Conservation (phyloP, 805 yeast genomes). For the Metschnikowia arizonensis region DNA sequence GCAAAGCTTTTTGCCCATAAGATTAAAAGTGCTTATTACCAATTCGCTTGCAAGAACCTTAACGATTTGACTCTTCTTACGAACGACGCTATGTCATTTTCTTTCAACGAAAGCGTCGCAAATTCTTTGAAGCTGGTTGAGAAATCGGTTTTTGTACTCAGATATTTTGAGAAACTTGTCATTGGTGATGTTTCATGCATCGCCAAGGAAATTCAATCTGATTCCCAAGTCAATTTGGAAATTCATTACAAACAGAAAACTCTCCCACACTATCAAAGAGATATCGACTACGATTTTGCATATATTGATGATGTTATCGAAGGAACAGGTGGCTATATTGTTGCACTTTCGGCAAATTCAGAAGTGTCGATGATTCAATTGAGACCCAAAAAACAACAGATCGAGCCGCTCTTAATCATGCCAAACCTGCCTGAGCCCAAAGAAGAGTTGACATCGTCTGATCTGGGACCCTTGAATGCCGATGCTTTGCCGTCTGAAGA, state of each 20-base stretch:
- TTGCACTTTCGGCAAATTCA: slow-evolving; percentile 14
- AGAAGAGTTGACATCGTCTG: background rate
- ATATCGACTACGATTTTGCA: slow-evolving; percentile 9
- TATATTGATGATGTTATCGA: slow-evolving; percentile 25
- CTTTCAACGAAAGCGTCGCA: background rate
- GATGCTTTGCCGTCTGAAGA: slow-evolving; percentile 19
- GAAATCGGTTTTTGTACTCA: background rate
- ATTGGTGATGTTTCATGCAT: slow-evolving; percentile 8
- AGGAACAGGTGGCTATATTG: slow-evolving; percentile 28
- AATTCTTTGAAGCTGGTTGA: slow-evolving; percentile 1
- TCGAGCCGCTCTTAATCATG: background rate
- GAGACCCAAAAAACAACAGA: background rate
- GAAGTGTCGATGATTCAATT: slow-evolving; percentile 17
- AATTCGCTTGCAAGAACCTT: slow-evolving; percentile 8
- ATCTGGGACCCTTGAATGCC: too few relatives aligned
- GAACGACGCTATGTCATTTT: slow-evolving; percentile 7
- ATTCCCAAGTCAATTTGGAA: slow-evolving; percentile 1
- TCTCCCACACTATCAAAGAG: background rate
- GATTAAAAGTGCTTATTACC: slow-evolving; percentile 5
- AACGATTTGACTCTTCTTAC: slow-evolving; percentile 13
- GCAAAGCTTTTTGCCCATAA: slow-evolving; percentile 2
- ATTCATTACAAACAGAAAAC: slow-evolving; percentile 7
- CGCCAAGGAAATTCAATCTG: background rate
- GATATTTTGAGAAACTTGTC: slow-evolving; percentile 3
- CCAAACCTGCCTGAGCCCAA: background rate